Base-by-base conservation (phyloP, 768 basidiomycete genomes). In the Xanthoconium purpureum region DNA sequence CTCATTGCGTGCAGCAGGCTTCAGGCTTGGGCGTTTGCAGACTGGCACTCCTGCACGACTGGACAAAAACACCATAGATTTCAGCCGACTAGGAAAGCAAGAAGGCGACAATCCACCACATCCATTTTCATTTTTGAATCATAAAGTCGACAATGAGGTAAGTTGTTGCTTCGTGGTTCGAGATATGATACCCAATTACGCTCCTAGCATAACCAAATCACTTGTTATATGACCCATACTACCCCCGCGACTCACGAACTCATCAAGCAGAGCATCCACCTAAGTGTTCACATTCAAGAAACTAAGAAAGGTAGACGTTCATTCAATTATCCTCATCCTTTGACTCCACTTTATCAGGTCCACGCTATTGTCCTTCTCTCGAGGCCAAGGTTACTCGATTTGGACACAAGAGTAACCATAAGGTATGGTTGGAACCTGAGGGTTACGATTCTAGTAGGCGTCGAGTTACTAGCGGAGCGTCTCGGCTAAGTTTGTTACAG, bases 391-490 rank as follows among this genome's bases (percentile, higher is more conserved):
- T 96, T 10, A 76, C 84, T 38, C 82, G 91, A 13, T 95, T 95
- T 67, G 80, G 80, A 4, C 73, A 88, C 57, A 92, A 89, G 69
- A 72, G 76, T 7, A 73, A 74, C 6, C 94, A 96, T 64, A 84
- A 73, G 3, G 80, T 95, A 40, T 96, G 93, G 92, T 76, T 96
- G 4, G 94, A 96, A 66, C 94, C 92, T 0, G 94, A 96, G 67
- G 94, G 94, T 1, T 94, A 91, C 56, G 89, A 92, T 64, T 90
- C 92, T 15, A 85, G 92, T 90, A 40, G 32, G 67, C 5, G n/a
- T n/a, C 6, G 8, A 36, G 50, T 20, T 29, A 14, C 33, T 36
- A 13, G 7, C 15, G 13, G 36, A 28, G 36, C 12, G 20, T 33
- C 18, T n/a, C 12, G 39, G 50, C 57, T 53, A 28, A 50, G 18